Conservation (phyloP, 768 basidiomycete genomes). For the Mycena galericulata region DNA sequence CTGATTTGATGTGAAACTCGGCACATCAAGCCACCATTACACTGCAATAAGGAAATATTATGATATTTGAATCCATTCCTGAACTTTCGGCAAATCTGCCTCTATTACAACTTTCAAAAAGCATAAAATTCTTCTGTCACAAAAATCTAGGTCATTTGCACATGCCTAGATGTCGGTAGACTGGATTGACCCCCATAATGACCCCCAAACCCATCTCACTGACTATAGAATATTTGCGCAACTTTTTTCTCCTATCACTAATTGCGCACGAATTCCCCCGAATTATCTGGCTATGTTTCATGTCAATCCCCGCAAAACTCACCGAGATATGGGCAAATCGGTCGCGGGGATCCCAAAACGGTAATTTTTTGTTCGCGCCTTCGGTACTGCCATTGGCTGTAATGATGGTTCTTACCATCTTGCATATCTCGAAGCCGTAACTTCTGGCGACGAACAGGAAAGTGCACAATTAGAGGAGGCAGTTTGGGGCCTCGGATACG, state of each 20-base stretch:
- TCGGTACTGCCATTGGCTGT: too few relatives aligned
- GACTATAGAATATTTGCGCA: not conserved
- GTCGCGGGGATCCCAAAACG: not conserved
- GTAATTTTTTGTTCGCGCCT: not conserved
- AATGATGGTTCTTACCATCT: constrained; percentile 7
- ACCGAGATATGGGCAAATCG: not conserved
- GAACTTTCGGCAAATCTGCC: too few relatives aligned
- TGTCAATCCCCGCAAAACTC: not conserved
- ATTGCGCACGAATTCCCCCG: not conserved
- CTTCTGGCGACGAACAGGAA: constrained; percentile 13
- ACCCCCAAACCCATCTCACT: not conserved
- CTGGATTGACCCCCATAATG: not conserved
- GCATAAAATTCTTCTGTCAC: too few relatives aligned
- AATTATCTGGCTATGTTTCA: not conserved
- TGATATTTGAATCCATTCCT: too few relatives aligned
- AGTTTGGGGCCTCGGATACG: not conserved
- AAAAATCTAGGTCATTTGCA: too few relatives aligned
- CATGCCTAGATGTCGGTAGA: not conserved
- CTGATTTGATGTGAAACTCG: too few relatives aligned
- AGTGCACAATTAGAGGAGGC: constrained; percentile 1
- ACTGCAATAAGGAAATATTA: too few relatives aligned
- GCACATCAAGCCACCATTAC: too few relatives aligned
- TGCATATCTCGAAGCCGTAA: constrained; percentile 15
- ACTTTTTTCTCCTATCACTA: not conserved
- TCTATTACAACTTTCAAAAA: too few relatives aligned